Percentiles rank a stretch among this genome's conserved stretches.
These are phyloP conservation scores for Puccinia triticina DNA, from an alignment of 1,284 basidiomycete genomes.

Conservation along the genomic window DNA sequence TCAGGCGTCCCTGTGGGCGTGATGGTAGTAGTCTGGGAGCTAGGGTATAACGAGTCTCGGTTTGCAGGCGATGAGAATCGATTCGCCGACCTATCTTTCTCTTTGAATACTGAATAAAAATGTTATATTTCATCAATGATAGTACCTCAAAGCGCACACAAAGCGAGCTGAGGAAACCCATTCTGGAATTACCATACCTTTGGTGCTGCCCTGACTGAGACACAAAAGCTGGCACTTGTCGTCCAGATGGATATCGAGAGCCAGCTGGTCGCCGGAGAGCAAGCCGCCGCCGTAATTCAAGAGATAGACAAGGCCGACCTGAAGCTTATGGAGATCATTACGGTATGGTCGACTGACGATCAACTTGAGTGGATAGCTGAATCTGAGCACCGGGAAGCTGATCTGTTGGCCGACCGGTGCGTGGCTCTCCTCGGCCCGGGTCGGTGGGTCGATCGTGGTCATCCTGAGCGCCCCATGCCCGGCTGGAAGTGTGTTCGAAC, in stretches of 20 bases:
- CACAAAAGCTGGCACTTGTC: slow-evolving; percentile 24
- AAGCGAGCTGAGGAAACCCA: neutral
- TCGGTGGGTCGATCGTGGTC: neutral
- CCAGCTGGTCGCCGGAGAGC: slow-evolving; percentile 19
- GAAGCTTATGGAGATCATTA: slow-evolving; percentile 11
- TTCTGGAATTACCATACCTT: neutral
- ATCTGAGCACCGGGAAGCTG: slow-evolving; percentile 27
- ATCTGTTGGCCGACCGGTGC: slow-evolving; percentile 6
- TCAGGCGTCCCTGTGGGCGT: neutral
- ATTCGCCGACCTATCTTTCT: neutral
- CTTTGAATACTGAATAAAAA: slow-evolving; percentile 5
- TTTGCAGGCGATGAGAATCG: neutral
- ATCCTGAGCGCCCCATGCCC: slow-evolving; percentile 28
- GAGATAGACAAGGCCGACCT: slow-evolving; percentile 40
- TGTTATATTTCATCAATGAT: neutral
- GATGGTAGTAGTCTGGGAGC: neutral
- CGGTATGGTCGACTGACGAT: slow-evolving; percentile 23
- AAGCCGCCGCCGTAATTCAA: slow-evolving; percentile 43
- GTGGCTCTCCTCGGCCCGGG: neutral
- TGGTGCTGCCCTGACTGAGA: slow-evolving; percentile 43
- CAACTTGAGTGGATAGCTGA: slow-evolving; percentile 43
- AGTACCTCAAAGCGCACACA: neutral
- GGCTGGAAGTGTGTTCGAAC: slow-evolving; percentile 5
- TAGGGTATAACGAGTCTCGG: slow-evolving; percentile 26
- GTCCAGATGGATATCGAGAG: slow-evolving; percentile 14